These are phyloP conservation scores for Leucocoprinus birnbaumii DNA, from an alignment of 768 basidiomycete genomes.

Conservation along the genomic window DNA sequence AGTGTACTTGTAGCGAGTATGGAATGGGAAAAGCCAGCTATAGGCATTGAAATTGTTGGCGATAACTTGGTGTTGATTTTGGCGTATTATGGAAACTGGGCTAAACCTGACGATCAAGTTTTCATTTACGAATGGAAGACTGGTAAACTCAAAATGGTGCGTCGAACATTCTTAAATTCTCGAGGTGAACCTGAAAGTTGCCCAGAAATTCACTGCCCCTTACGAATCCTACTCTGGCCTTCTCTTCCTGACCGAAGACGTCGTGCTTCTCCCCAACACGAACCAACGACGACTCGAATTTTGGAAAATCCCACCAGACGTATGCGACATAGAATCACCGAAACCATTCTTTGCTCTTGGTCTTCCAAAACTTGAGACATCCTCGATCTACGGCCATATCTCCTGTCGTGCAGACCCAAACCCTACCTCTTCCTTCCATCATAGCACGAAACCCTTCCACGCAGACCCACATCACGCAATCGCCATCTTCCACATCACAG, in stretches of 20 bases:
- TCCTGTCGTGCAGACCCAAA: slow-evolving; percentile 41
- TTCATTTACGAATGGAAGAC: slow-evolving; percentile 44
- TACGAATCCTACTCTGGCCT: slow-evolving; percentile 26
- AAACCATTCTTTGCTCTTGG: slow-evolving; percentile 21
- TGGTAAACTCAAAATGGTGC: slow-evolving; percentile 31
- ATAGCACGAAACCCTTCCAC: slow-evolving; percentile 17
- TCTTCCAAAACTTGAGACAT: slow-evolving; percentile 27
- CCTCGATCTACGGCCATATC: slow-evolving; percentile 20
- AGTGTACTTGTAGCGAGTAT: slow-evolving; percentile 27
- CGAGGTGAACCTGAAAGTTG: background rate
- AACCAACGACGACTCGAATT: slow-evolving; percentile 27
- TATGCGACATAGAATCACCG: slow-evolving; percentile 8
- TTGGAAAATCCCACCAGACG: slow-evolving; percentile 27
- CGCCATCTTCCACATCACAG: slow-evolving; percentile 29
- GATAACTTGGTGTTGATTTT: slow-evolving; percentile 38
- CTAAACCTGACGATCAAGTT: slow-evolving; percentile 24
- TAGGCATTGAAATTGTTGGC: slow-evolving; percentile 46
- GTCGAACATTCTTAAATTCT: slow-evolving; percentile 12
- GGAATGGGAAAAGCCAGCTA: slow-evolving; percentile 22
- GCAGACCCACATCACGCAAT: slow-evolving; percentile 24
- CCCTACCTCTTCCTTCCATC: slow-evolving; percentile 18
- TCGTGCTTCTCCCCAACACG: slow-evolving; percentile 33
- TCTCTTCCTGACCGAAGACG: slow-evolving; percentile 29
- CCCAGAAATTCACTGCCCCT: slow-evolving; percentile 18
- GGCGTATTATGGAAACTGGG: slow-evolving; percentile 18